Base-by-base conservation (phyloP, 441 rosid genomes). In the Gossypium laxum region DNA sequence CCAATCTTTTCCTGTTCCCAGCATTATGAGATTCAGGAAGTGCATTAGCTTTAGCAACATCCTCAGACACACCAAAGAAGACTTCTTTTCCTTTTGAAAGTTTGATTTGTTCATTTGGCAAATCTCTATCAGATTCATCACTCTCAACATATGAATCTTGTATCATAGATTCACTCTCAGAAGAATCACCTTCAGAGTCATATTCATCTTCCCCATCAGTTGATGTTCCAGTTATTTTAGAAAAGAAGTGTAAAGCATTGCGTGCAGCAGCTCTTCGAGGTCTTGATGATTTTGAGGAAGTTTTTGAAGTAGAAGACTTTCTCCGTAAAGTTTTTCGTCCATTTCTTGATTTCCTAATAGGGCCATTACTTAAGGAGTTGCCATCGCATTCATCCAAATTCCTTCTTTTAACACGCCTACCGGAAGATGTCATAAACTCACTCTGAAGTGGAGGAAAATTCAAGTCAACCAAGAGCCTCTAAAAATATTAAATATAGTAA, bases 211-310 rank as follows among this genome's bases (percentile, higher is more conserved):
- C 97, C 68, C 80, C 88, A 34, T 88, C 97, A 66, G 89, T 84
- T 70, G 88, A 84, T 75, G 91, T 78, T 82, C 93, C 98, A 14
- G 87, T 85, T 74, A 95, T 85, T 85, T 85, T 92, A 45, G 92
- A 87, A 76, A 95, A 91, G 80, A 91, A 84, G 55, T 87, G 81
- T 52, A 86, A 94, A 24, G 98, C 99, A 86, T 89, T 91, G 72
- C 91, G 91, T 48, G 99, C 98, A 72, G 98, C 98, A 69, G 91
- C 96, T 80, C 99, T 86, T 77, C 84, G 93, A 71, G 98, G 97
- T 83, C 99, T 86, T 51, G 81, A 82, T 67, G 85, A 84, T 82
- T 87, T 90, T 30, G 83, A 85, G 63, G 97, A 88, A 70, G 89
- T 41, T 83, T 87, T 89, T 26, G 83, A 85, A 82, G 75, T 80